Evolutionary conservation across 345 rosid species (phyloP).

Genomic region (Heritiera fomes): DNA sequence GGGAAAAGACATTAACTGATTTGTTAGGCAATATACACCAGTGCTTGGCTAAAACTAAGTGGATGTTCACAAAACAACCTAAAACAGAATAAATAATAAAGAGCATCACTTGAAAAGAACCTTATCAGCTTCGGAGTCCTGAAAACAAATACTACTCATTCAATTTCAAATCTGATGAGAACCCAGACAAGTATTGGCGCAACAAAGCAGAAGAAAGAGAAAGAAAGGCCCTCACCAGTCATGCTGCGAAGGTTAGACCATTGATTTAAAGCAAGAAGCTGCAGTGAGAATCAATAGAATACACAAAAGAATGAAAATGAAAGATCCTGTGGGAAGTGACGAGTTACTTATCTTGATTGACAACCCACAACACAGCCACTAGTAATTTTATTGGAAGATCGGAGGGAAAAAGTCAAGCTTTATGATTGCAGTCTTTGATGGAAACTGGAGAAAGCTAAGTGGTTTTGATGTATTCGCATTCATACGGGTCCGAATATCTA

Average conservation of each 20-base stretch:
- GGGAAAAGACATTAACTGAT: neutral
- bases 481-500: neutral
- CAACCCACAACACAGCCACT: no score
- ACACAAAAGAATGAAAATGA: neutral
- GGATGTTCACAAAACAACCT: neutral
- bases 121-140: neutral
- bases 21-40: neutral
- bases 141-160: conserved; percentile 4
- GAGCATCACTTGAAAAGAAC: neutral
- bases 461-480: neutral
- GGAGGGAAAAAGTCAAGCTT: neutral
- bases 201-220: conserved; percentile 3
- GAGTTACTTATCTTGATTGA: neutral
- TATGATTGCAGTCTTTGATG: neutral
- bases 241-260: conserved; percentile 4
- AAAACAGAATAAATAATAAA: neutral
- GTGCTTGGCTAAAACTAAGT: neutral
- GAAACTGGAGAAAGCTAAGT: neutral
- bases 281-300: neutral
- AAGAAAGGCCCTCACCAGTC: conserved; percentile 17
- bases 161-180: neutral
- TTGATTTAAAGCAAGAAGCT: conserved; percentile 7
- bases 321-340: neutral
- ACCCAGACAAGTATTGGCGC: neutral
- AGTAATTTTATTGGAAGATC: neutral